Percentiles rank a stretch among this genome's conserved stretches.
phyloP scores from a whole-genome alignment of 805 yeast genomes.

The Middelhovenomyces tepae region DNA sequence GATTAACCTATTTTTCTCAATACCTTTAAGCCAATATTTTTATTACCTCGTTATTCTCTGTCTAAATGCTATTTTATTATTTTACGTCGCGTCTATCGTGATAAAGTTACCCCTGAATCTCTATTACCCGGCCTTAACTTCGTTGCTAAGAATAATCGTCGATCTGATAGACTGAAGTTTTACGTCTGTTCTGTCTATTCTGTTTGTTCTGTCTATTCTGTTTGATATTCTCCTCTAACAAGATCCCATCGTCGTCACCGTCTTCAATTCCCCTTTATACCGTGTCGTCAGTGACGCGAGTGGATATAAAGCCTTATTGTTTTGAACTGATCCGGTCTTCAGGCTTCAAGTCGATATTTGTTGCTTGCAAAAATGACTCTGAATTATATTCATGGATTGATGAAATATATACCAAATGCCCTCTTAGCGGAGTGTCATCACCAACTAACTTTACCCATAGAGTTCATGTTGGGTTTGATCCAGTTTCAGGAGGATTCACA shows the following conservation, averaged over 20 bases:
- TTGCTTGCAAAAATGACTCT: slow-evolving; percentile 66
- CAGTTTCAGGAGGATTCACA: slow-evolving; percentile 74
- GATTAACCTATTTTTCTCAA: too few species aligned
- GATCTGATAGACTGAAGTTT: too few species aligned
- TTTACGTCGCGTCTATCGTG: too few species aligned
- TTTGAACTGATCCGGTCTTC: slow-evolving; percentile 54
- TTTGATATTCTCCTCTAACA: slow-evolving; percentile 10
- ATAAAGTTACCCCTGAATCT: too few species aligned
- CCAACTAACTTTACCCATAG: slow-evolving; percentile 94
- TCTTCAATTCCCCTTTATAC: slow-evolving; percentile 46
- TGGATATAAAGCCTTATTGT: slow-evolving; percentile 66
- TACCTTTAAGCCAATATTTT: too few species aligned
- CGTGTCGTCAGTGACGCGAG: slow-evolving; percentile 55
- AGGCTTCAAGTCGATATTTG: slow-evolving; percentile 52
- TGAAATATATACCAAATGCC: slow-evolving; percentile 47
- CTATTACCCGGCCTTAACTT: too few species aligned
- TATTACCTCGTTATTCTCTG: too few species aligned
- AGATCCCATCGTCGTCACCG: slow-evolving; percentile 16
- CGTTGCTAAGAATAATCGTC: too few species aligned
- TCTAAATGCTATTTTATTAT: too few species aligned
- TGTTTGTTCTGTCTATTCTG: too few species aligned
- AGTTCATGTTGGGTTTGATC: slow-evolving; percentile 90
- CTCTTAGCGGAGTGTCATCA: slow-evolving; percentile 55
- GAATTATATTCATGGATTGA: slow-evolving; percentile 89
- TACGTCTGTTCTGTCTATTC: too few species aligned